phyloP scores from a whole-genome alignment of 108 stramenopile species.

The Phaeodactylum tricornutum region DNA sequence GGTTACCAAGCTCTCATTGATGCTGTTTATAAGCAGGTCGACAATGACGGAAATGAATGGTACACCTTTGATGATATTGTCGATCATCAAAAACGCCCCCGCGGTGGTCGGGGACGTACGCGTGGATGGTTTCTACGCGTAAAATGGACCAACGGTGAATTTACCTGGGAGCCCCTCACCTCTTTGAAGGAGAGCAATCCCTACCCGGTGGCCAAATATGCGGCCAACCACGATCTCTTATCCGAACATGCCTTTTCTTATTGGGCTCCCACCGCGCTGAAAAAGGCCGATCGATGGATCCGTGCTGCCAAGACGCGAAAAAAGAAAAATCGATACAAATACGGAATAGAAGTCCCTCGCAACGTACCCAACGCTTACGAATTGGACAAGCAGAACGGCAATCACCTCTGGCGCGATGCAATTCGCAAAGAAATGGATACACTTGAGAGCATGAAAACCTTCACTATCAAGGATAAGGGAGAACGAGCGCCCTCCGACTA shows the following conservation, averaged over 20 bases:
- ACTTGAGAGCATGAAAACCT: no score
- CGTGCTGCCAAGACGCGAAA: conserved; percentile 2
- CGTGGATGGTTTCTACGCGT: conserved; percentile 40
- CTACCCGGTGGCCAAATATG: conserved; percentile 15
- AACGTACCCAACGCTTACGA: conserved; percentile 12
- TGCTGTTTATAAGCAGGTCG: no score
- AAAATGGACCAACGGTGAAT: conserved; percentile 23
- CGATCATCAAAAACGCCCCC: no score
- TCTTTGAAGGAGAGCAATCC: conserved; percentile 19
- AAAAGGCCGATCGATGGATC: conserved; percentile 16
- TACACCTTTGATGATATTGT: no score
- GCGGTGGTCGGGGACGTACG: no score
- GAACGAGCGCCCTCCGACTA: no score
- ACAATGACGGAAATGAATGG: no score
- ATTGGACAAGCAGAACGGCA: conserved; percentile 21
- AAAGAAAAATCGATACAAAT: conserved; percentile 11
- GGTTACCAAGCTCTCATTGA: no score
- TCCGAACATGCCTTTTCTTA: conserved; percentile 20
- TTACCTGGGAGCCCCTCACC: conserved; percentile 8
- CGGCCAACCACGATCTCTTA: conserved; percentile 1
- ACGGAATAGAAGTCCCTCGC: conserved; percentile 20
- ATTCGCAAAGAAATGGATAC: conserved; percentile 23
- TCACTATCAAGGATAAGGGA: no score
- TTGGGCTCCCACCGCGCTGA: conserved; percentile 27
- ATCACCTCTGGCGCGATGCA: conserved; percentile 19